Evolutionary conservation across 2,329 filamentous ascomycete genomes (phyloP).

Genomic region (Scedosporium dehoogii): DNA sequence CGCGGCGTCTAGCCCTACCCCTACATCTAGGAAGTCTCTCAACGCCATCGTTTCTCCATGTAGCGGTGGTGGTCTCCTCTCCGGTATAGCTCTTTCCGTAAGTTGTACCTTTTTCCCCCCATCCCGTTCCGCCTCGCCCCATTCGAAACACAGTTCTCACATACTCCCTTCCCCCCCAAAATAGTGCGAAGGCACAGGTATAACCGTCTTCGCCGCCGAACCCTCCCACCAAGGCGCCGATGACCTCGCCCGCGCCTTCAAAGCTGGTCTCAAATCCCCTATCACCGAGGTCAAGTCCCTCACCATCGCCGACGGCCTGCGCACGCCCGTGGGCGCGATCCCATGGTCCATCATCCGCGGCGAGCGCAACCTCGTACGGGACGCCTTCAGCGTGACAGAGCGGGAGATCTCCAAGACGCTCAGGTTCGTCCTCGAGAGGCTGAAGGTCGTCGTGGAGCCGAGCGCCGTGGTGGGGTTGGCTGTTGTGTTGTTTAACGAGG

Average conservation of each 20-base stretch:
- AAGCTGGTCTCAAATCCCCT: constrained; percentile 39
- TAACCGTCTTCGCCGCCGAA: constrained; percentile 77
- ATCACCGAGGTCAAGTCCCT: constrained; percentile 61
- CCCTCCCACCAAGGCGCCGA: constrained; percentile 75
- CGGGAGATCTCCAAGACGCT: constrained; percentile 71
- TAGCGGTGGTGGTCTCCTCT: constrained; percentile 81
- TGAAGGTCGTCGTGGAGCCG: constrained; percentile 88
- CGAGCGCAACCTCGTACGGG: constrained; percentile 57
- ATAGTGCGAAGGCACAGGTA: constrained; percentile 57
- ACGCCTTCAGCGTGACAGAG: constrained; percentile 67
- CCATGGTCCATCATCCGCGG: constrained; percentile 68
- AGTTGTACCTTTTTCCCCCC: background rate
- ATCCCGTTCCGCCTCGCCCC: too few species aligned
- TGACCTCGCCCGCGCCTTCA: constrained; percentile 65
- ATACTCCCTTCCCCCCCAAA: background rate
- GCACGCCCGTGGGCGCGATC: constrained; percentile 67
- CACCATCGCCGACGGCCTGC: constrained; percentile 81
- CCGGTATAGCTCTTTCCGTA: constrained; percentile 60
- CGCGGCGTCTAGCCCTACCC: constrained; percentile 1
- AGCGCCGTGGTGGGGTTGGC: constrained; percentile 78
- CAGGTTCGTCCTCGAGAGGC: constrained; percentile 69
- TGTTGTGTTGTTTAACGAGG: constrained; percentile 74
- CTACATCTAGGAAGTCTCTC: constrained; percentile 26
- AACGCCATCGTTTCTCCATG: constrained; percentile 73
- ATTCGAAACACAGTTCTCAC: background rate